Conservation (phyloP, 2,329 filamentous ascomycete genomes). For the Waltergamsia citrina region DNA sequence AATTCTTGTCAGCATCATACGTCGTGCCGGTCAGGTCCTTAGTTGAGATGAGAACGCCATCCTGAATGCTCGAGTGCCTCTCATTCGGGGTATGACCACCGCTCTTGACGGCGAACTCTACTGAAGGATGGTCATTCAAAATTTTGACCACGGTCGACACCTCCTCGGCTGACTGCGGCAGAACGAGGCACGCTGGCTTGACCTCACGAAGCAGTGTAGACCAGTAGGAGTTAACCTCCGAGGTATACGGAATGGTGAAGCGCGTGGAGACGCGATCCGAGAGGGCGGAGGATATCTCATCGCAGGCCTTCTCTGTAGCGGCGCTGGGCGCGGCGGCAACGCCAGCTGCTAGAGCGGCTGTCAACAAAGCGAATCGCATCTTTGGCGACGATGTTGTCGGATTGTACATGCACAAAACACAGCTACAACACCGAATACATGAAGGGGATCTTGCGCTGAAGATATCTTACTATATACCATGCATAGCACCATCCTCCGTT, state of each 20-base stretch:
- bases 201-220: slow-evolving; percentile 17
- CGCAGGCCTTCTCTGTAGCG: slow-evolving; percentile 5
- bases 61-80: slow-evolving; percentile 20
- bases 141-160: slow-evolving; percentile 9
- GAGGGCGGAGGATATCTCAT: slow-evolving; percentile 1
- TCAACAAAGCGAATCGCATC: no score
- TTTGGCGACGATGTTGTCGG: no score
- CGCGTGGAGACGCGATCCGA: neutral
- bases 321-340: neutral
- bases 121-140: slow-evolving; percentile 8
- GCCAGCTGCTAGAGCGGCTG: no score
- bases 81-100: slow-evolving; percentile 27
- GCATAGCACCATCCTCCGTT: no score
- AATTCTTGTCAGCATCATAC: slow-evolving; percentile 18
- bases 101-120: slow-evolving; percentile 24
- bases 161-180: slow-evolving; percentile 10
- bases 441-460: no score
- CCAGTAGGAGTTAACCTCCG: slow-evolving; percentile 17
- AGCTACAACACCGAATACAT: no score
- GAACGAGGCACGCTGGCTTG: slow-evolving; percentile 15
- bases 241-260: neutral
- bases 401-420: no score
- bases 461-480: no score
- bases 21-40: slow-evolving; percentile 21
- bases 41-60: slow-evolving; percentile 25